Percentiles rank a stretch among this genome's conserved stretches.
phyloP scores from a whole-genome alignment of 2,329 filamentous ascomycete genomes.

The Stenocarpella maydis region DNA sequence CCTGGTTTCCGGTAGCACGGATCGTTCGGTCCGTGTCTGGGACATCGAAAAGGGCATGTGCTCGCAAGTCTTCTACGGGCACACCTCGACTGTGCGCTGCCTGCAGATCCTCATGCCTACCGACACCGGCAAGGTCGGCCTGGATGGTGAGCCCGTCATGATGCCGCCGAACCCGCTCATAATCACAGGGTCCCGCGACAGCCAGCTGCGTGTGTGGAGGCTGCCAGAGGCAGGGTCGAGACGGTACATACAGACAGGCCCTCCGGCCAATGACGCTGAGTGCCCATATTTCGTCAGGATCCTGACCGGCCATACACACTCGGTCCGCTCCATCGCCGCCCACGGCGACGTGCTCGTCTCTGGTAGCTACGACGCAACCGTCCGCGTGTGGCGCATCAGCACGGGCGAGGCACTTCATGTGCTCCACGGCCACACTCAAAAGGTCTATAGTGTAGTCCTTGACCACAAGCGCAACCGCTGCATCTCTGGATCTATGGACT shows the following conservation, averaged over 20 bases:
- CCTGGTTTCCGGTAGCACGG: conserved; percentile 93
- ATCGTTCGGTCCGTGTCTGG: conserved; percentile 98
- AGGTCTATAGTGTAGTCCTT: conserved; percentile 96
- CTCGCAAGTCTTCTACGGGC: conserved; percentile 95
- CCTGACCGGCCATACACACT: conserved; percentile 87
- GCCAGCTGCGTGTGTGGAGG: conserved; percentile 92
- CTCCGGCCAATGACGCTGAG: conserved; percentile 76
- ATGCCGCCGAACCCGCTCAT: conserved; percentile 95
- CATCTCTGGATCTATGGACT: conserved; percentile 99
- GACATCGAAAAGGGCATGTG: conserved; percentile 93
- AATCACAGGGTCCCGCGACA: conserved; percentile 96
- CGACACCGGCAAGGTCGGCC: conserved; percentile 72
- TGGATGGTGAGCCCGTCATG: conserved; percentile 78
- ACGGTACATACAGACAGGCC: conserved; percentile 80
- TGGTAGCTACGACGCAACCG: conserved; percentile 94
- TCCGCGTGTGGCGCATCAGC: conserved; percentile 96
- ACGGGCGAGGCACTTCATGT: conserved; percentile 89
- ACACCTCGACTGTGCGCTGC: conserved; percentile 96
- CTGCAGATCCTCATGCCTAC: conserved; percentile 92
- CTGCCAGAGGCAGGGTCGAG: conserved; percentile 82
- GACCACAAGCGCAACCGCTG: conserved; percentile 92
- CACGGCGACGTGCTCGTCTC: conserved; percentile 96
- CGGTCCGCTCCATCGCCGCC: conserved; percentile 93
- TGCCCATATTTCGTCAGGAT: conserved; percentile 95
- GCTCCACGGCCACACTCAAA: conserved; percentile 85